Evolutionary conservation across 768 basidiomycete species (phyloP).

Genomic region (Hydnomerulius pinastri): DNA sequence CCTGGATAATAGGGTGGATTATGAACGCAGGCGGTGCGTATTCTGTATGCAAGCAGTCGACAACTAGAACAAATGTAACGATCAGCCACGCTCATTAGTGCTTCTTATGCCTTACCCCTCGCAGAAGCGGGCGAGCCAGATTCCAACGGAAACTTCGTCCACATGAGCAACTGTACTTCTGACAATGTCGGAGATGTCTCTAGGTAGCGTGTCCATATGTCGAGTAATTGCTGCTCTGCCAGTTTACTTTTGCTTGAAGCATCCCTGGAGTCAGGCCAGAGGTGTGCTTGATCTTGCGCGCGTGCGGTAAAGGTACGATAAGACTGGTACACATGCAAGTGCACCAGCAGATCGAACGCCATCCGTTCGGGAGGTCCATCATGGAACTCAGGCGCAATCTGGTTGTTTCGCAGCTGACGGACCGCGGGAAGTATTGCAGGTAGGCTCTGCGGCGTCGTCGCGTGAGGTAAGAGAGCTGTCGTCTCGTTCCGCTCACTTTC

Average conservation of each 20-base stretch:
- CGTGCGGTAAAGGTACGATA: too few relatives aligned
- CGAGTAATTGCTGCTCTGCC: conserved; percentile 36
- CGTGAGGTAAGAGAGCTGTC: conserved; percentile 1
- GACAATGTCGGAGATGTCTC: conserved; percentile 37
- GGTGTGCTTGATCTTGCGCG: not conserved
- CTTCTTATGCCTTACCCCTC: not conserved
- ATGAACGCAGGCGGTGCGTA: conserved; percentile 41
- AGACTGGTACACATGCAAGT: too few relatives aligned
- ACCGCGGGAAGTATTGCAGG: conserved; percentile 12
- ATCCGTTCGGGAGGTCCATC: conserved; percentile 3
- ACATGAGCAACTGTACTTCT: conserved; percentile 51
- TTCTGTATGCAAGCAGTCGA: conserved; percentile 37
- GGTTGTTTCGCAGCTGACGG: not conserved
- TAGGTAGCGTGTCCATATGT: conserved; percentile 47
- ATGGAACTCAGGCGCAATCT: not conserved
- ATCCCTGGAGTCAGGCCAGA: conserved; percentile 1
- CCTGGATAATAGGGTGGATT: conserved; percentile 41
- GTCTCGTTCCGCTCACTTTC: conserved; percentile 6
- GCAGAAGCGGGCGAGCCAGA: conserved; percentile 10
- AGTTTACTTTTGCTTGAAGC: conserved; percentile 11
- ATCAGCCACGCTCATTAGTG: not conserved
- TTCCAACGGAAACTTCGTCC: conserved; percentile 44
- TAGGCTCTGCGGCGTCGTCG: not conserved
- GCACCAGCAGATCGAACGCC: conserved; percentile 6
- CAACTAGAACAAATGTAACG: not conserved